Evolutionary conservation across 2,329 filamentous ascomycete genomes (phyloP), one percentile per base, ranked within the genome.

Genomic region (Sclerotinia trifoliorum): DNA sequence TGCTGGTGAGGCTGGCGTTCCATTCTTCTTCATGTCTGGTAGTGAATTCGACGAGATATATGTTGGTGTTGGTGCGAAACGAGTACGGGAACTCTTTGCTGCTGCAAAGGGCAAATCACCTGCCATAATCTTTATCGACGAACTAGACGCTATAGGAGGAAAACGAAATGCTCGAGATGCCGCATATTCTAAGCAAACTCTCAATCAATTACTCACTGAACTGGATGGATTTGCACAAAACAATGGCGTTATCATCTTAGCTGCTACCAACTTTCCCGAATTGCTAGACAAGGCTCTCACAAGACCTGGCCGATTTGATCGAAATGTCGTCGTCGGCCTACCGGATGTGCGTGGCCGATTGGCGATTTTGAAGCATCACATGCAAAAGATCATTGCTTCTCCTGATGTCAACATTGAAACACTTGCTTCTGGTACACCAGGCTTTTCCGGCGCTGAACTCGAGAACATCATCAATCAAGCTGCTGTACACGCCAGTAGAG

Each of bases 21-120:
- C 95, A 1, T 99, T 99, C 85, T 99, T 98, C 85, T 99, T 97
- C 85, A 98, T 99, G 94, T 99, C 95, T 77, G 95, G 95, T 63
- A 96, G 93, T 69, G 95, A 99, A 79, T 99, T 99, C 77, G 95
- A 99, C 77, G 95, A 99, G 80, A 90, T 99, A 65, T 99, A 97
- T 77, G 96, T 99, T 48, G 95, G 95, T 77, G 95, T 99, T 66
- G 93, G 94, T 77, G 93, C 93, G 57, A 97, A 99, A 84, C 91
- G 95, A 76, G 94, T 99, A 61, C 92, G 95, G 69, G 95, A 97
- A 71, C 86, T 97, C n/a, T 96, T 97, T 79, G 81, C 84, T 57
- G 88, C 91, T 67, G 94, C 94, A 72, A 92, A 93, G 73, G 80
- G 84, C 72, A 97, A 98, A 81, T 89, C 93, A 3, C 94, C 94